Conservation (phyloP, 768 basidiomycete genomes). For the Boletus speciosus region DNA sequence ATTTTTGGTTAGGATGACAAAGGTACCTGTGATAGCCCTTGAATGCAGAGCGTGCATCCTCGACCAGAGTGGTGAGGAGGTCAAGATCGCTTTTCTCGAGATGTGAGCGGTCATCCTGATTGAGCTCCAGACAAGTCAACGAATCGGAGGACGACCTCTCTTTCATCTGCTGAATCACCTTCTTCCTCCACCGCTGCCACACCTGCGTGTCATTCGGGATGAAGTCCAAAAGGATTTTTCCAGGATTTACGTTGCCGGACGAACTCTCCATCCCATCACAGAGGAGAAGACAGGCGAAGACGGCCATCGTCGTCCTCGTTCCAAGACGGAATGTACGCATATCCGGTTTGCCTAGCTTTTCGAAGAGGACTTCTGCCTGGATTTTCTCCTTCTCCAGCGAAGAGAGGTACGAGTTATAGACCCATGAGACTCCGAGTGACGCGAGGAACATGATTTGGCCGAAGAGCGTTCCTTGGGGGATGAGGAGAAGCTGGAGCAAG, state of each 20-base stretch:
- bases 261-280: slow-evolving; percentile 23
- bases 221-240: slow-evolving; percentile 18
- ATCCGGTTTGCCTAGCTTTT: slow-evolving; percentile 11
- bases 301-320: slow-evolving; percentile 22
- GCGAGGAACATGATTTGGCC: slow-evolving; percentile 35
- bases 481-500: slow-evolving; percentile 33
- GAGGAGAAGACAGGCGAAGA: slow-evolving; percentile 25
- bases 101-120: slow-evolving; percentile 3
- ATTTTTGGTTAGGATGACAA: background rate
- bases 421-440: slow-evolving; percentile 33
- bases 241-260: slow-evolving; percentile 7
- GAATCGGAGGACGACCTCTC: background rate
- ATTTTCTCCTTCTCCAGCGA: slow-evolving; percentile 36
- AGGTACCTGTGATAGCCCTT: slow-evolving; percentile 12
- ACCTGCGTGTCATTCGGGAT: slow-evolving; percentile 24
- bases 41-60: slow-evolving; percentile 20
- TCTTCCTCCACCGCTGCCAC: slow-evolving; percentile 25
- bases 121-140: slow-evolving; percentile 1
- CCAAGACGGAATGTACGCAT: slow-evolving; percentile 22
- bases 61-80: slow-evolving; percentile 17
- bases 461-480: slow-evolving; percentile 33
- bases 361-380: slow-evolving; percentile 18
- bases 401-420: slow-evolving; percentile 35
- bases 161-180: slow-evolving; percentile 19
- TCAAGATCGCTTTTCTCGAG: slow-evolving; percentile 8